Percentiles rank a stretch among this genome's conserved stretches.
phyloP scores from a whole-genome alignment of 495 filamentous ascomycete genomes.

The Aspergillus saccharolyticus region DNA sequence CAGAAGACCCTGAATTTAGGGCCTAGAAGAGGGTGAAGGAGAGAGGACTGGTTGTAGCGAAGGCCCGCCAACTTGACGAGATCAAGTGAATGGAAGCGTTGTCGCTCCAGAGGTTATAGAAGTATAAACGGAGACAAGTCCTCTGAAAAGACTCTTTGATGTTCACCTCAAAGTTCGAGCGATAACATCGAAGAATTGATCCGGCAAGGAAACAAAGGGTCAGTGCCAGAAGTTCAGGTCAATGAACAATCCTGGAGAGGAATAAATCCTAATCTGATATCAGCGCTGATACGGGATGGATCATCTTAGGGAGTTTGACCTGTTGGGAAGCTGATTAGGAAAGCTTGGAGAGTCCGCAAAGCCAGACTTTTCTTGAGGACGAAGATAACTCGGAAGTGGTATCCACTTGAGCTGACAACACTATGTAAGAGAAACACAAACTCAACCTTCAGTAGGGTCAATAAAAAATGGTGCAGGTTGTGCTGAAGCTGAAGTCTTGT shows the following conservation, averaged over 20 bases:
- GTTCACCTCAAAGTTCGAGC: constrained; percentile 8
- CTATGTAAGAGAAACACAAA: neutral
- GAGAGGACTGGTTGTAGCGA: constrained; percentile 68
- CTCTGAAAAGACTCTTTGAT: constrained; percentile 7
- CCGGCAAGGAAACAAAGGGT: neutral
- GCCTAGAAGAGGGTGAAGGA: constrained; percentile 88
- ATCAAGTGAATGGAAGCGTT: constrained; percentile 35
- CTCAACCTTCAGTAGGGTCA: neutral
- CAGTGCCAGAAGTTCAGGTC: neutral
- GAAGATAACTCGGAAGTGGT: too few relatives aligned
- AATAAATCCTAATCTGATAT: neutral
- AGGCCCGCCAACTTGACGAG: constrained; percentile 97
- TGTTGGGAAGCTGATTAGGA: neutral
- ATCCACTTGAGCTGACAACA: too few relatives aligned
- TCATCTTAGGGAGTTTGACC: neutral
- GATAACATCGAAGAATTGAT: constrained; percentile 5
- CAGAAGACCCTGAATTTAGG: constrained; percentile 85
- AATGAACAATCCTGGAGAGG: neutral
- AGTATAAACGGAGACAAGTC: constrained; percentile 15
- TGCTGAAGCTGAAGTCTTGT: neutral
- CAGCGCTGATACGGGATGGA: neutral
- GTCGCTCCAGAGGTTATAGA: constrained; percentile 30
- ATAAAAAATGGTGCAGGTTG: neutral
- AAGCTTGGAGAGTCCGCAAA: neutral
- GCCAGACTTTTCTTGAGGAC: neutral